Evolutionary conservation across 2,329 filamentous ascomycete genomes (phyloP), one percentile per base, ranked within the genome.

Genomic region (Dactylellina parvicollis): DNA sequence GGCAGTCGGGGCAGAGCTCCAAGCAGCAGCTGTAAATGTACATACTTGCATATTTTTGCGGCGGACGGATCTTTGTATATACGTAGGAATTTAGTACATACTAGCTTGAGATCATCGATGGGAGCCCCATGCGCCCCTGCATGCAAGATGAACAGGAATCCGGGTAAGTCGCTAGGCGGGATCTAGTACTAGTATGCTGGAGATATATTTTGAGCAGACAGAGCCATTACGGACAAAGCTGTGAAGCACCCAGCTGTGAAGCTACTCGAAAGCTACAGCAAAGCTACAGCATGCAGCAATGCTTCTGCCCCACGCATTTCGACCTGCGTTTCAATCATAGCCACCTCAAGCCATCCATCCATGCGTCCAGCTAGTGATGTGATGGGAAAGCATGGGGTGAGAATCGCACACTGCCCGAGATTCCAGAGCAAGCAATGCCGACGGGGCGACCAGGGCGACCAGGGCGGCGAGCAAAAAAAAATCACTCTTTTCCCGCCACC

Each of bases 321-420:
- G 5, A 44, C 7, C 38, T 44, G 38, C 38, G n/a, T 16, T 40
- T 40, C 9, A 8, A 40, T 40, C 4, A 14, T 18, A 14, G 16
- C 10, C 36, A 5, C 9, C 36, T 8, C 16, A 7, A 12, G 44
- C 4, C 5, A 12, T 20, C 20, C n/a, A n/a, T 14, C 10, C 32
- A 56, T 28, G 8, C 18, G 24, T 50, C 5, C 5, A 30, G 46
- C 46, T 28, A 30, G 61, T 57, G 52, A 66, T 52, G 50, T 66
- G 61, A 66, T 50, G 24, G 42, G 47, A 40, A 28, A 10, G 18
- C 40, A 22, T 18, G 34, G 46, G 16, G 32, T 4, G 32, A 34
- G 18, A 20, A 10, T 64, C 66, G 66, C 66, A 62, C 57, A 64
- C 56, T 71, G 40, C 57, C 66, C 66, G 66, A 70, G 20, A 20